Base-by-base conservation (phyloP, 2,329 filamentous ascomycete species). In the Aureobasidium pullulans region DNA sequence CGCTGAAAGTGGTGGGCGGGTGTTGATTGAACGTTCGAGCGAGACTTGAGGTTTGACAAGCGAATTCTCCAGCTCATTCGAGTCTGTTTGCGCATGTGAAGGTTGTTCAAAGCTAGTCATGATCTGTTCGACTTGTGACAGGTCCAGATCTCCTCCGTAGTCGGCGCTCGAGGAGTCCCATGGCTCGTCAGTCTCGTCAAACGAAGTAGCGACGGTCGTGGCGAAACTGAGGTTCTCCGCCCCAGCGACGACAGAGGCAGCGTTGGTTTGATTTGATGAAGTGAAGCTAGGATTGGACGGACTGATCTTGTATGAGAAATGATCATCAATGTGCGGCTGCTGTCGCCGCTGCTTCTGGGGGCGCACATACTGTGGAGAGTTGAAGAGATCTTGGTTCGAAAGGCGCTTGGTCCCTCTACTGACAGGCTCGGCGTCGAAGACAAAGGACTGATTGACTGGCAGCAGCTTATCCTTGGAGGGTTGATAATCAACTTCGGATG, bases 41-140 rank as follows among this genome's bases (percentile, higher is more conserved):
- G 16, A 6, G 6, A 19, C 8, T n/a, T 28, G 15, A 28, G 28
- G 16, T 7, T 47, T 11, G 7, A 11, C 6, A 11, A 11, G 36
- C 2, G 42, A 7, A 4, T 10, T 8, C 7, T 28, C n/a, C 6
- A n/a, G 2, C 11, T 36, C 10, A 19, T 4, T 19, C 10, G n/a
- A 23, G 6, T 43, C 39, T 4, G 28, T 15, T 19, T 29, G 36
- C 4, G 3, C 47, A 13, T 3, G 10, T 0, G 16, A 36, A 10
- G 43, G n/a, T n/a, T 44, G 29, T 10, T 53, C 48, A 11, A 59
- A 47, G 23, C 57, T 59, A 3, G 31, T 39, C 57, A 59, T n/a
- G 5, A 59, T 7, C 15, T 15, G 34, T 4, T 32, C 53, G 1
- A 36, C 31, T 19, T 59, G 37, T 4, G 46, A 39, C 8, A 13